Evolutionary conservation across 352 stramenopile genomes (phyloP), one percentile per base, ranked within the genome.

Genomic region (Thraustotheca clavata): DNA sequence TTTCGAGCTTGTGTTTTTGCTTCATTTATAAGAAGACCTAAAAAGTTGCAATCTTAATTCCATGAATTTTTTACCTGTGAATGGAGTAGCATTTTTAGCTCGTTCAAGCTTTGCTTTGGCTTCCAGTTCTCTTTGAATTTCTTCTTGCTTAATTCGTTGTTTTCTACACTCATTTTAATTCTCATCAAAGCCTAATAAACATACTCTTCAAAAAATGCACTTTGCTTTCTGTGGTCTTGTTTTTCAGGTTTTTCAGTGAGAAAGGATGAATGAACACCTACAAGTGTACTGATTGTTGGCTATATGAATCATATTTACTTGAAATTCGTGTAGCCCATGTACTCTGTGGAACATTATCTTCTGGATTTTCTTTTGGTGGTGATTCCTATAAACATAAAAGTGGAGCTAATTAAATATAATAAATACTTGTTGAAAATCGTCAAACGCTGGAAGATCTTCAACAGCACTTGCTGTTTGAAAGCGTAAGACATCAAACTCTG

Each of bases 121-220:
- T 20, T 83, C 52, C 18, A 46, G 47, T 57, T 49, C 52, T 9
- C 65, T 24, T 52, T 71, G 49, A 20, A 70, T 39, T 62, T 67
- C 71, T 41, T 89, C 73, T 29, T 71, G 68, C 38, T 79, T 55
- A 6, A 69, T 70, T 7, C 67, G 63, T 33, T 75, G 71, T 48
- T 91, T 91, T n/a, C 72, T 78, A 34, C 8, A 9, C 35, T 24
- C 16, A 1, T 9, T 60, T 31, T 65, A 6, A 41, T 22, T 18
- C 11, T 14, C 9, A 22, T 39, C 2, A 14, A 65, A 24, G 8
- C 20, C 20, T 4, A 11, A 14, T 18, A 2, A 1, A 60, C 70
- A 40, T 61, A 74, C 32, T 79, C 75, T 59, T 87, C 75, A 54
- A 84, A 87, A 60, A 85, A 89, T 0, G 76, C 52, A 65, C 77